A percentile compares a stretch with the other conserved stretches of the same genome.
Conservation (phyloP, 1,284 basidiomycete genomes). For the Boletus subluridellus region DNA sequence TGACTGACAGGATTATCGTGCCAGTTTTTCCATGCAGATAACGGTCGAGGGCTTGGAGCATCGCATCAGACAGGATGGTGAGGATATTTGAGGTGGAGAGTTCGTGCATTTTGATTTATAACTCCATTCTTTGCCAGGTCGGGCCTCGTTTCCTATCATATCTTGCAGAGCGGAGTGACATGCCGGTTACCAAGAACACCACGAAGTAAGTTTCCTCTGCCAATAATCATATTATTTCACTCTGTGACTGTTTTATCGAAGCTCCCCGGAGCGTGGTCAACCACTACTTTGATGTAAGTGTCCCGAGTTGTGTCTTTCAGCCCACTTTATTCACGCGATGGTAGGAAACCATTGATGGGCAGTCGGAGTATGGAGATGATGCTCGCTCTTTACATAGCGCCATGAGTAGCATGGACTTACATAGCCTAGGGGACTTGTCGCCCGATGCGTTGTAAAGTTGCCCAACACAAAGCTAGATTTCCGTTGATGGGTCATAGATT, state of each 20-base stretch:
- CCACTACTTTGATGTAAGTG: constrained; percentile 89
- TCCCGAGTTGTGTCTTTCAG: neutral
- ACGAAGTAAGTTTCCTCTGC: constrained; percentile 52
- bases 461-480: neutral
- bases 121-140: constrained; percentile 50
- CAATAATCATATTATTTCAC: neutral
- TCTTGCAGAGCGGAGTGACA: constrained; percentile 79
- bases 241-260: constrained; percentile 31
- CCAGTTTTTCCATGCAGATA: constrained; percentile 94
- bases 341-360: constrained; percentile 71
- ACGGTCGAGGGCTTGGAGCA: constrained; percentile 88
- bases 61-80: constrained; percentile 98
- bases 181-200: constrained; percentile 87
- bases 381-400: constrained; percentile 58
- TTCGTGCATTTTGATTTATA: neutral
- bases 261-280: constrained; percentile 85
- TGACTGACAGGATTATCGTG: constrained; percentile 4
- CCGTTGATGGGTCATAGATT: neutral
- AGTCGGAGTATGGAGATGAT: constrained; percentile 70
- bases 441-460: constrained; percentile 64
- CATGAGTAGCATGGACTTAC: constrained; percentile 55
- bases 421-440: constrained; percentile 71
- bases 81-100: constrained; percentile 23
- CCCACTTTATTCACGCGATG: constrained; percentile 11
- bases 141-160: constrained; percentile 88